Percentiles rank a stretch among this genome's conserved stretches.
Conservation (phyloP, 2,329 filamentous ascomycete genomes). For the Botryosphaeria dothidea region DNA sequence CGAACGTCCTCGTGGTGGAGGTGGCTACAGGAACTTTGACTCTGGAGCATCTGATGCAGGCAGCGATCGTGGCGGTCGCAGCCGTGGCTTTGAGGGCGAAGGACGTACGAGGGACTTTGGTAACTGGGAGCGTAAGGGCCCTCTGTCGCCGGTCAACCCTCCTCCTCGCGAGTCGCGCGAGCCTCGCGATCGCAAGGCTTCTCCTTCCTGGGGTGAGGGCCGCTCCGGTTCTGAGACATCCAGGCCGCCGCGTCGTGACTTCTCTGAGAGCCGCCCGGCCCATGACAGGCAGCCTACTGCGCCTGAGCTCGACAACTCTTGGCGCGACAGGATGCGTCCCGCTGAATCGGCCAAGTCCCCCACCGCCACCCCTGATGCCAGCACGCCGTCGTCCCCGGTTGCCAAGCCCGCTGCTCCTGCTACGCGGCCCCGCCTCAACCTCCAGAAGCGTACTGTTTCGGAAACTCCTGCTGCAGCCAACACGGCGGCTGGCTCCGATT, state of each 20-base stretch:
- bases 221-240: slow-evolving; percentile 70
- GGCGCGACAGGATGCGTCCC: slow-evolving; percentile 90
- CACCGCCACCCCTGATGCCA: slow-evolving; percentile 69
- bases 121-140: slow-evolving; percentile 95
- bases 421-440: slow-evolving; percentile 78
- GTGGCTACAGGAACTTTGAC: slow-evolving; percentile 54
- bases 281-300: slow-evolving; percentile 76
- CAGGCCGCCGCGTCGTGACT: slow-evolving; percentile 72
- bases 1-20: slow-evolving; percentile 52
- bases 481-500: slow-evolving; percentile 53
- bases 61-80: slow-evolving; percentile 66
- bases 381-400: slow-evolving; percentile 73
- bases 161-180: slow-evolving; percentile 51
- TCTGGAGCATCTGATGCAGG: slow-evolving; percentile 52
- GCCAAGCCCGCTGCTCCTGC: slow-evolving; percentile 60
- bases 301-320: slow-evolving; percentile 89
- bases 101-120: slow-evolving; percentile 77
- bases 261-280: slow-evolving; percentile 59
- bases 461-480: slow-evolving; percentile 60
- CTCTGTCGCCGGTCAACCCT: slow-evolving; percentile 68
- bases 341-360: slow-evolving; percentile 66
- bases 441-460: slow-evolving; percentile 87
- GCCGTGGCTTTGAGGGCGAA: slow-evolving; percentile 65
- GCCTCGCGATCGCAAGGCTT: slow-evolving; percentile 50
- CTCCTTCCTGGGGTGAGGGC: slow-evolving; percentile 75